Conservation (phyloP, 148 eudicot species). For the Salicornia ramosissima region DNA sequence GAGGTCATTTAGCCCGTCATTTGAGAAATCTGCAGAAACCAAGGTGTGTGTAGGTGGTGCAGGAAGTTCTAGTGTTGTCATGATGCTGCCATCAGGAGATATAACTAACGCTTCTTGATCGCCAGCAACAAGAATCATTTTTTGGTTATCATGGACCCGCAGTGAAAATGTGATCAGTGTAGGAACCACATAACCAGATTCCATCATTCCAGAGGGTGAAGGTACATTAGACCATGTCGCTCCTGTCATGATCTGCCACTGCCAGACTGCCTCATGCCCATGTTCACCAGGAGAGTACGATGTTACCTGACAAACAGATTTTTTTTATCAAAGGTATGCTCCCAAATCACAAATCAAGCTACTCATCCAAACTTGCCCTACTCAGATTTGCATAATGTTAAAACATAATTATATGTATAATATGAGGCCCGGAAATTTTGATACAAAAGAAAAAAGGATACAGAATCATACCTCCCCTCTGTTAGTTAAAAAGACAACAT, state of each 20-base stretch:
- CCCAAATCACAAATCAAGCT: background rate
- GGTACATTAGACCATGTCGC: constrained; percentile 98
- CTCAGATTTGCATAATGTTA: background rate
- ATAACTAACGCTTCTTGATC: constrained; percentile 85
- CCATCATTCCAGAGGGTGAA: constrained; percentile 91
- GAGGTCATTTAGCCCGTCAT: constrained; percentile 82
- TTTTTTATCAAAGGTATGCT: background rate
- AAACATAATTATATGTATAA: background rate
- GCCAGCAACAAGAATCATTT: constrained; percentile 78
- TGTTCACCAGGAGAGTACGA: constrained; percentile 80
- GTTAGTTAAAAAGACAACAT: constrained; percentile 83
- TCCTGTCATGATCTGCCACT: constrained; percentile 89
- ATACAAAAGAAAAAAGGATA: background rate
- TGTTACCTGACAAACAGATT: constrained; percentile 55
- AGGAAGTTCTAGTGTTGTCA: constrained; percentile 76
- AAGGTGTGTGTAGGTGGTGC: constrained; percentile 86
- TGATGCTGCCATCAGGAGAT: constrained; percentile 68
- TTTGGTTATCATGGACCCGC: constrained; percentile 63
- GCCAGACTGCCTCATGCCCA: constrained; percentile 92
- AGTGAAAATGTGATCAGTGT: constrained; percentile 72
- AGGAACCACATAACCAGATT: constrained; percentile 71
- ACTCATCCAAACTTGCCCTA: background rate
- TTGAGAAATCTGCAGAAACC: constrained; percentile 81
- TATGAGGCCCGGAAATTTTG: background rate
- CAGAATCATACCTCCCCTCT: constrained; percentile 78